Percentiles rank a stretch among this genome's conserved stretches.
Evolutionary conservation across 495 filamentous ascomycete genomes (phyloP).

Genomic region (Annulohypoxylon bovei): DNA sequence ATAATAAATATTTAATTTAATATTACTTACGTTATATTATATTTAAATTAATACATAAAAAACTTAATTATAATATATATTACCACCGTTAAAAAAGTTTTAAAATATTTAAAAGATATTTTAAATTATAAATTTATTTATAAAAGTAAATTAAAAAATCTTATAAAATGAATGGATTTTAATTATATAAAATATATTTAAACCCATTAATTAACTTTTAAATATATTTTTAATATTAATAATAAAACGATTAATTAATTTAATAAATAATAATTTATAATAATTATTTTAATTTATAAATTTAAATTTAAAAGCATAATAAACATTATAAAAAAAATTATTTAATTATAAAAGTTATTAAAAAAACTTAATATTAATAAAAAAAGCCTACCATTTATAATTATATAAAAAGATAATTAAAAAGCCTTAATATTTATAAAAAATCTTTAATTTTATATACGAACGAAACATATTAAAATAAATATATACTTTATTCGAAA

Average conservation of each 20-base stretch:
- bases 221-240: slow-evolving; percentile 1
- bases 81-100: background rate
- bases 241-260: background rate
- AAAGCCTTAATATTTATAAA: no score
- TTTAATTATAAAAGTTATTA: background rate
- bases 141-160: background rate
- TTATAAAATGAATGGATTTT: background rate
- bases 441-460: no score
- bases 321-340: background rate
- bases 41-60: background rate
- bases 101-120: background rate
- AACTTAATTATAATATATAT: background rate
- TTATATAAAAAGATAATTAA: background rate
- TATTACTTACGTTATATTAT: background rate
- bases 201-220: background rate
- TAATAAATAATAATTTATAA: background rate
- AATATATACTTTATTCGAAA: no score
- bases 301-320: background rate
- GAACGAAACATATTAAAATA: no score
- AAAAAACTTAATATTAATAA: background rate
- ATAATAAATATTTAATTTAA: background rate
- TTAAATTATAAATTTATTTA: background rate
- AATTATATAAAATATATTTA: background rate
- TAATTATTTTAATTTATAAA: background rate
- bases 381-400: background rate